Evolutionary conservation across 768 basidiomycete species (phyloP), one percentile per base, ranked within the genome.

Genomic region (Lanmaoa pseudosensibilis): DNA sequence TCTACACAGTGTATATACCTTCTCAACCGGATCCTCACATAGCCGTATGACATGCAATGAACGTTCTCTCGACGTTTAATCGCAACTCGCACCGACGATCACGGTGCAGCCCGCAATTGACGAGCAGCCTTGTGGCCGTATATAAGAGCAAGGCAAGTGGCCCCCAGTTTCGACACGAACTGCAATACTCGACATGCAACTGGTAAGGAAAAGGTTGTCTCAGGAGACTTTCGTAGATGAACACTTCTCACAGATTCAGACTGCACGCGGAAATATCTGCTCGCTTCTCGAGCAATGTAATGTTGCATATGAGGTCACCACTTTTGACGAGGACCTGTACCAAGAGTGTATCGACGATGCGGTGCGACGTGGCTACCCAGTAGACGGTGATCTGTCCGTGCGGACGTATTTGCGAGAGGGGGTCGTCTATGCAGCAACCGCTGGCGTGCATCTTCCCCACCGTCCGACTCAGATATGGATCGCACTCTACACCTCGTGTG

Each of bases 401-500:
- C 53, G 44, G 19, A 69, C 68, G 5, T 73, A 64, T 47, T 65
- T 77, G 36, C 66, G 67, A 11, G 56, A 60, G 2, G 75, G 74
- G 1, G 71, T 71, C 37, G 41, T 59, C 21, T 74, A 63, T 25
- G 63, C 56, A 9, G 60, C 60, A 10, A 60, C 57, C 3, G 65
- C 68, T 5, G 73, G 72, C 34, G 54, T 8, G 27, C 27, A 30
- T 55, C 61, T 77, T 6, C 46, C 46, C 9, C 32, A 55, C 27
- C 62, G 56, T 33, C 38, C 56, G 3, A 49, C 58, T 0, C 65
- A 59, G 39, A 62, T 48, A 56, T 72, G 27, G 69, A 73, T 78
- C 27, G 71, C 75, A 2, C 63, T 78, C 9, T 78, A 70, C 59
- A 79, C 78, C 2, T 69, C 76, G 0, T 74, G 68, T 46, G 46